Percentiles rank a stretch among this genome's conserved stretches.
Conservation (phyloP, 1,284 basidiomycete species). For the Cryptococcus amylolentus region DNA sequence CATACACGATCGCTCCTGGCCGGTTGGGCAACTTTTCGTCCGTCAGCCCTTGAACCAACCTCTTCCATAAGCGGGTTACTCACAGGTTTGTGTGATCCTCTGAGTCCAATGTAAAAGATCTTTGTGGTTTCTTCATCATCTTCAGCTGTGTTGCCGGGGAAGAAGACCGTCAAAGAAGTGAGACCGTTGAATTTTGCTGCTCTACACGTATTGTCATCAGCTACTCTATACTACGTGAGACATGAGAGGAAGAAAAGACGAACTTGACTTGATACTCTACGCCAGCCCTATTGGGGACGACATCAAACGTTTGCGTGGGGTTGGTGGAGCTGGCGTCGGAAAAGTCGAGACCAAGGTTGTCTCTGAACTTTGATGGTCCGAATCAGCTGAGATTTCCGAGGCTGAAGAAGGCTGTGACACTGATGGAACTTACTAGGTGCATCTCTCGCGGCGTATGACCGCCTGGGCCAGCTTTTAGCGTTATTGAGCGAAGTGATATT, state of each 20-base stretch:
- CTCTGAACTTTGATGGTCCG: conserved; percentile 28
- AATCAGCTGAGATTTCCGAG: no score
- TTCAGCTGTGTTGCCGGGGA: conserved; percentile 42
- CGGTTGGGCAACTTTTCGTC: conserved; percentile 36
- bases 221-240: neutral
- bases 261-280: conserved; percentile 50
- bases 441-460: conserved; percentile 39
- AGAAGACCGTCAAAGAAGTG: conserved; percentile 41
- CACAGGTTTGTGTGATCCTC: conserved; percentile 44
- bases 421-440: conserved; percentile 33
- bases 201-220: conserved; percentile 18
- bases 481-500: conserved; percentile 47
- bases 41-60: neutral
- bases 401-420: no score
- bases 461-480: conserved; percentile 44
- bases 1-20: conserved; percentile 48
- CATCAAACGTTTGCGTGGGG: conserved; percentile 40
- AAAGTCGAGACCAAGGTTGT: conserved; percentile 46
- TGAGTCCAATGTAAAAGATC: conserved; percentile 45
- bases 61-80: conserved; percentile 11
- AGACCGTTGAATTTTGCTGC: conserved; percentile 47
- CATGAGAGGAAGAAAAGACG: conserved; percentile 1
- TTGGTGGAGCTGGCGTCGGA: conserved; percentile 35
- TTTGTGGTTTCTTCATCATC: conserved; percentile 47
- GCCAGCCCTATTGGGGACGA: conserved; percentile 33